phyloP scores from a whole-genome alignment of 164 flowering plant species.

The Annona cherimola region DNA sequence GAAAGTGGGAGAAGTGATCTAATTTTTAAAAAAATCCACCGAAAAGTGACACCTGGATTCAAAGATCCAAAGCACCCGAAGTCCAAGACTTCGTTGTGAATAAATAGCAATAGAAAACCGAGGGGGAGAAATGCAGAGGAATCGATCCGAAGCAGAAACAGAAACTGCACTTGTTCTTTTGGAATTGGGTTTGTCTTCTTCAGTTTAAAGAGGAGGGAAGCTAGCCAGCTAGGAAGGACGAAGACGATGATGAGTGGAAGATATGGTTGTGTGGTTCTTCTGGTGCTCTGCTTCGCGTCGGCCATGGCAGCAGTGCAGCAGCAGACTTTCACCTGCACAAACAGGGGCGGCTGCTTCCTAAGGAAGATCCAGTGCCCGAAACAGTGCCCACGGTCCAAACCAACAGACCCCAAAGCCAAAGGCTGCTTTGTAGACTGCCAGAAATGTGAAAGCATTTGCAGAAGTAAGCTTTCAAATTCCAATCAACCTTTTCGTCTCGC shows the following conservation, averaged over 20 bases:
- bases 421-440: slow-evolving; percentile 31
- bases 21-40: background rate
- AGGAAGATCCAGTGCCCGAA: slow-evolving; percentile 20
- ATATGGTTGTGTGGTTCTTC: background rate
- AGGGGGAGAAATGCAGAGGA: no score
- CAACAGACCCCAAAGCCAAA: slow-evolving; percentile 23
- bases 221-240: no score
- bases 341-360: slow-evolving; percentile 20
- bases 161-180: background rate
- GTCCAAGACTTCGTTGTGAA: background rate
- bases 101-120: background rate
- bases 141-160: background rate
- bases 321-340: slow-evolving; percentile 17
- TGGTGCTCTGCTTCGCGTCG: slow-evolving; percentile 11
- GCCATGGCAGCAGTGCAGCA: slow-evolving; percentile 5
- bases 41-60: background rate
- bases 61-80: background rate
- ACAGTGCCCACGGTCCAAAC: slow-evolving; percentile 26
- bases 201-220: no score
- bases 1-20: no score
- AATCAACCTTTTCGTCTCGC: background rate
- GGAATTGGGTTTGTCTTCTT: no score
- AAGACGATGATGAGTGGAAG: background rate
- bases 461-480: slow-evolving; percentile 26
- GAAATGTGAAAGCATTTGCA: slow-evolving; percentile 34